These are phyloP conservation scores for Penicillium sp. DNA, from an alignment of 2,329 filamentous ascomycete species.

Conservation along the genomic window DNA sequence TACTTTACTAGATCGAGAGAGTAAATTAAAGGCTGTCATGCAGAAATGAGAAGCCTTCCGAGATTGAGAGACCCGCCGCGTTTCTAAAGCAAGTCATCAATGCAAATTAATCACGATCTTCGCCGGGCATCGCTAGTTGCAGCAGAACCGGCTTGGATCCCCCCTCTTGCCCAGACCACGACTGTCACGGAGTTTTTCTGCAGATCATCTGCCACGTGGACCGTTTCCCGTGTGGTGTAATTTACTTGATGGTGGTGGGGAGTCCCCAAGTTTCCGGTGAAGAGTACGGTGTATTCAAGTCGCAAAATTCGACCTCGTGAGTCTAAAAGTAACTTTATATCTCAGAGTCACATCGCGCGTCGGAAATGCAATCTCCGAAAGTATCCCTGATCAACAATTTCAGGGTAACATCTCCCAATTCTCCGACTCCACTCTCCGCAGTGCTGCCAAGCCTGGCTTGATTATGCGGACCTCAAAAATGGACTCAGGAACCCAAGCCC, in stretches of 20 bases:
- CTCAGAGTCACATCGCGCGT: too few species aligned
- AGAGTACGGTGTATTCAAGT: too few species aligned
- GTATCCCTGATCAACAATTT: too few species aligned
- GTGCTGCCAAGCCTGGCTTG: constrained; percentile 3
- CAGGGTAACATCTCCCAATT: background rate
- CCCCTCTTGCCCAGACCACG: background rate
- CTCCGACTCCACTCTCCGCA: background rate
- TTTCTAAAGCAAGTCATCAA: constrained; percentile 14
- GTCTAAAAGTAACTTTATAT: too few species aligned
- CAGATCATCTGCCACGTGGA: constrained; percentile 19
- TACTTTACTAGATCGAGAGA: background rate
- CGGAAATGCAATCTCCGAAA: too few species aligned
- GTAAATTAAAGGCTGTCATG: background rate
- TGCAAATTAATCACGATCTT: constrained; percentile 11
- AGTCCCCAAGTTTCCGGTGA: background rate
- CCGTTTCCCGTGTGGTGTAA: background rate
- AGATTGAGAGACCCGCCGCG: constrained; percentile 7
- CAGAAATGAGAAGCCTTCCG: background rate
- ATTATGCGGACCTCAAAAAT: background rate
- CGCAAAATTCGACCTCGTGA: too few species aligned
- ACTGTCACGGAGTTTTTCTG: background rate
- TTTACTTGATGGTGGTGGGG: background rate
- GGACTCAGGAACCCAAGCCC: constrained; percentile 10
- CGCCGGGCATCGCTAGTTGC: constrained; percentile 7
- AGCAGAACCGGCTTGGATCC: background rate